phyloP scores from a whole-genome alignment of 352 stramenopile genomes.

The Pythium grandisporangium region DNA sequence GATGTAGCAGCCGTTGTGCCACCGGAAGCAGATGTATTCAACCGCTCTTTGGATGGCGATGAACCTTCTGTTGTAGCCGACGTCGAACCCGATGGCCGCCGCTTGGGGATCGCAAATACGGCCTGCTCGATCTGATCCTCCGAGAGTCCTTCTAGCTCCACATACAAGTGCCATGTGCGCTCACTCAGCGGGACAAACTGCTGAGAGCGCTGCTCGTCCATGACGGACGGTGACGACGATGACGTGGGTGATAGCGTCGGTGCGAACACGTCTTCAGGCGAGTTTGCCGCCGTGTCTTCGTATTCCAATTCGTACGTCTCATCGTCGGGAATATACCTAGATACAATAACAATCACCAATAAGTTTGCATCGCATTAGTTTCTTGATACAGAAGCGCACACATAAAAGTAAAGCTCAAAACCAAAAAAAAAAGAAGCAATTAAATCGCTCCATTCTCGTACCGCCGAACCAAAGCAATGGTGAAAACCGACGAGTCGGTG shows the following conservation, averaged over 20 bases:
- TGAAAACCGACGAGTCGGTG: slow-evolving; percentile 49
- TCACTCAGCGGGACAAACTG: slow-evolving; percentile 18
- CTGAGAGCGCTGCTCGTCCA: slow-evolving; percentile 7
- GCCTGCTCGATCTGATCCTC: slow-evolving; percentile 41
- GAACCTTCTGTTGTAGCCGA: not conserved
- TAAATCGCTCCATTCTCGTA: slow-evolving; percentile 9
- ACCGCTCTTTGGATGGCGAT: not conserved
- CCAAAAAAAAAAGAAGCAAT: no score
- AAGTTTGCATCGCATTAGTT: no score
- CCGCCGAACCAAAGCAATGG: slow-evolving; percentile 33
- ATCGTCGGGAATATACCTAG: slow-evolving; percentile 21
- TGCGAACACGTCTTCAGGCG: slow-evolving; percentile 14
- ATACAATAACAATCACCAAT: slow-evolving; percentile 3
- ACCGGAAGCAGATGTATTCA: slow-evolving; percentile 5
- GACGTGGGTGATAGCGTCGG: no score
- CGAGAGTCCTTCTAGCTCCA: slow-evolving; percentile 32
- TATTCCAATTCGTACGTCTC: slow-evolving; percentile 54
- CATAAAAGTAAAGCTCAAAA: no score
- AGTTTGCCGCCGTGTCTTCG: slow-evolving; percentile 15
- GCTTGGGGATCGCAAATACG: slow-evolving; percentile 81
- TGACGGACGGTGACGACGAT: slow-evolving; percentile 2
- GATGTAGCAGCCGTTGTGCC: slow-evolving; percentile 8
- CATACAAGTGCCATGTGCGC: slow-evolving; percentile 67
- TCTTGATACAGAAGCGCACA: no score
- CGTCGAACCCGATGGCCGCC: slow-evolving; percentile 16